Base-by-base conservation (phyloP, 1,284 basidiomycete species). In the Inonotus obliquus region DNA sequence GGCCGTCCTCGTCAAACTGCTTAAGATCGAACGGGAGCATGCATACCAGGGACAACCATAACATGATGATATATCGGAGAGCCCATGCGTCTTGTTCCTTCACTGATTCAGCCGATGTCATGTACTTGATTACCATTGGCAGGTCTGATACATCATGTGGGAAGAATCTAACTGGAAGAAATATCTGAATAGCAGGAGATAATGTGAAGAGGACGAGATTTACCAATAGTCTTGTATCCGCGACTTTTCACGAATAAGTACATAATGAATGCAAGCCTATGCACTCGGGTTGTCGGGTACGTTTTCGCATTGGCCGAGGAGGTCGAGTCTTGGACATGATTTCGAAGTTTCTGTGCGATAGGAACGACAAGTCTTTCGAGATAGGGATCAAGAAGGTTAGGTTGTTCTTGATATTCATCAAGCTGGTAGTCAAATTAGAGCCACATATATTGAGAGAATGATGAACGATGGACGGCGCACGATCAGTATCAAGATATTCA, bases 341-440 rank as follows among this genome's bases (percentile, higher is more conserved):
- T 66, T 68, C 86, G 86, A 47, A 97, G 73, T n/a, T 73, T 72
- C 32, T 83, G 79, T 53, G 94, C 86, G 2, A 92, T 84, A 0
- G 96, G 95, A 1, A 79, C 74, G 11, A 98, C 84, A 63, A 99
- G 86, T 17, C 77, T 71, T 69, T 95, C 91, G n/a, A 99, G 81
- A 68, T 85, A 89, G n/a, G 96, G 95, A 72, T 99, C 97, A n/a
- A 98, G 81, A 0, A 99, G 82, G 69, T 96, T 94, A 1, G 95
- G 81, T 69, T 96, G 92, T 63, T 98, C 96, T 71, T 98, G 95
- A 70, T 98, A 99, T 71, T 87, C 83, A 71, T 87, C 84, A 45
- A 98, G 82, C 95, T 98, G 29, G 11, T 27, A 23, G 25, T 13
- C 32, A 39, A 37, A 25, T 48, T 51, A 13, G 56, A 21, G 25